phyloP scores from a whole-genome alignment of 108 stramenopile genomes.

The Cyclotella baltica region DNA sequence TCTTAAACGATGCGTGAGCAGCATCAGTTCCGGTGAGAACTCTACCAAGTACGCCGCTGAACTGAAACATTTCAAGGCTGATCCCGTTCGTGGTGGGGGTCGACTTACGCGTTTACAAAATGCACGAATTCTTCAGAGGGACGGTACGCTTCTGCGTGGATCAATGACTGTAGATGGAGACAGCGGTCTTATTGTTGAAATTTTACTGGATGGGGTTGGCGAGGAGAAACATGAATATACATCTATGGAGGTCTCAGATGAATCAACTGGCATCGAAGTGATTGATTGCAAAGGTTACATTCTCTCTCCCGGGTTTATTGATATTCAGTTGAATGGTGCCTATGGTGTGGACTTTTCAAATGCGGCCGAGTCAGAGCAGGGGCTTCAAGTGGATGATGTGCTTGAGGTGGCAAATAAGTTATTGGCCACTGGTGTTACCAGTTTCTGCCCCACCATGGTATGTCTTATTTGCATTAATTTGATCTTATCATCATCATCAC shows the following conservation, averaged over 20 bases:
- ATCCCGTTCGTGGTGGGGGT: not conserved
- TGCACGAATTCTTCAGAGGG: slow-evolving; percentile 42
- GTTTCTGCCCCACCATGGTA: slow-evolving; percentile 69
- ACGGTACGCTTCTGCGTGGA: slow-evolving; percentile 32
- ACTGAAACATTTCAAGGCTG: not conserved
- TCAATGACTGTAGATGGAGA: slow-evolving; percentile 27
- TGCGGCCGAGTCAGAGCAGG: not conserved
- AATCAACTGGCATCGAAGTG: not conserved
- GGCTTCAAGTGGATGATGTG: slow-evolving; percentile 29
- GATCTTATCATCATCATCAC: too few species aligned
- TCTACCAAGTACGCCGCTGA: not conserved
- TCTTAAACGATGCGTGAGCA: slow-evolving; percentile 21
- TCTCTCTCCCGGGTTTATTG: slow-evolving; percentile 64
- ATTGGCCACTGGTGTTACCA: slow-evolving; percentile 49
- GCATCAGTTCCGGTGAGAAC: not conserved
- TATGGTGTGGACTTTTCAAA: slow-evolving; percentile 62
- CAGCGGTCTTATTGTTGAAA: slow-evolving; percentile 30
- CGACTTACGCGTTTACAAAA: slow-evolving; percentile 25
- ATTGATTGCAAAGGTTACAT: slow-evolving; percentile 55
- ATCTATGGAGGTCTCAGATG: not conserved
- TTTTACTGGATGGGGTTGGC: not conserved
- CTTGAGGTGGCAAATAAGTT: slow-evolving; percentile 24
- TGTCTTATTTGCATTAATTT: too few species aligned
- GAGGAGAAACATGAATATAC: not conserved
- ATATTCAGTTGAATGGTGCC: slow-evolving; percentile 65